A percentile compares a stretch with the other conserved stretches of the same genome.
These are phyloP conservation scores for Fragaria vesca DNA, from an alignment of 306 rosid genomes.

Conservation along the genomic window DNA sequence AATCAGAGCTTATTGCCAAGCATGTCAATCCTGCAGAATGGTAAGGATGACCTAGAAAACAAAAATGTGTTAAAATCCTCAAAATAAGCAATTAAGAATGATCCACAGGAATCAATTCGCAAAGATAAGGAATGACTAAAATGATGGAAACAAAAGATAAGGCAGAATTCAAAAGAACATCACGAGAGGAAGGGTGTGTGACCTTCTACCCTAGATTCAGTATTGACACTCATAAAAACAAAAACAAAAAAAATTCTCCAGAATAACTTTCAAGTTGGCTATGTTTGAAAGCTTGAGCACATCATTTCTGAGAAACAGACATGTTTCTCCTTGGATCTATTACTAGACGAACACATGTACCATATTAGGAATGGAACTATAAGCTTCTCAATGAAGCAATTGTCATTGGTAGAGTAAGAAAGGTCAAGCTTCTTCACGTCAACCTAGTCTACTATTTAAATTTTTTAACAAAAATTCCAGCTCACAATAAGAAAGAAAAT, in stretches of 20 bases:
- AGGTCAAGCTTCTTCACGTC: not conserved
- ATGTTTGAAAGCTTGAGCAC: not conserved
- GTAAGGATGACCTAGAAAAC: conserved; percentile 72
- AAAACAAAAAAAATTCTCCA: not conserved
- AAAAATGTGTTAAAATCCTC: conserved; percentile 15
- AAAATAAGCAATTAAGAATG: not conserved
- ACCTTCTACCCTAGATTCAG: not conserved
- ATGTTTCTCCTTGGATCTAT: not conserved
- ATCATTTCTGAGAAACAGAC: not conserved
- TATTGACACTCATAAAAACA: not conserved
- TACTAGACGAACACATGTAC: not conserved
- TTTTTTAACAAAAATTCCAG: not conserved
- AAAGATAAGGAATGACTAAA: not conserved
- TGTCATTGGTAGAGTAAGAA: not conserved
- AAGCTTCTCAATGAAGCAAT: not conserved
- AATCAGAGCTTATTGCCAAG: conserved; percentile 71
- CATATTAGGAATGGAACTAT: not conserved
- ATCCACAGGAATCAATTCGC: not conserved
- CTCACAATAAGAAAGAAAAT: not conserved
- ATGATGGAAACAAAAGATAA: not conserved
- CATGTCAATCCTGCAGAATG: conserved; percentile 78
- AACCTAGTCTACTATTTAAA: not conserved
- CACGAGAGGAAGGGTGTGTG: not conserved
- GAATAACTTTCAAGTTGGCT: not conserved
- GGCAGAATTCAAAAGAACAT: not conserved